Conservation (phyloP, 768 basidiomycete genomes). For the button mushroom (Agaricus bisporus) region DNA sequence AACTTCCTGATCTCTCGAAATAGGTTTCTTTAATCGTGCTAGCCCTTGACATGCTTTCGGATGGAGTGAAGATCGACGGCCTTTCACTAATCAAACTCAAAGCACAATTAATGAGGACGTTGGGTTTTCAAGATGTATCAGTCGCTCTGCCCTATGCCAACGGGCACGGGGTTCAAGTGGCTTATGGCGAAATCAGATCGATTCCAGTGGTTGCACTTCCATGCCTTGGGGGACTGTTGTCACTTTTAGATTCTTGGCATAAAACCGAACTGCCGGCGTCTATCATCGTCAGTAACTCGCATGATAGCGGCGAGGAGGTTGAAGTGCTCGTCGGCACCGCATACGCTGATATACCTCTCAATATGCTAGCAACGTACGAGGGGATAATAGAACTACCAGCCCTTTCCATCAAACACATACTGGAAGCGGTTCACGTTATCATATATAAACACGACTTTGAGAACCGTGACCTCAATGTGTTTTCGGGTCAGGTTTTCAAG, state of each 20-base stretch:
- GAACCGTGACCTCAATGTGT: slow-evolving; percentile 17
- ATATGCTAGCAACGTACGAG: slow-evolving; percentile 39
- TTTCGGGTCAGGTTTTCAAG: slow-evolving; percentile 31
- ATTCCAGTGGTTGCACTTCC: slow-evolving; percentile 41
- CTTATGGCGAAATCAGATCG: slow-evolving; percentile 40
- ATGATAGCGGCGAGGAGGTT: slow-evolving; percentile 2
- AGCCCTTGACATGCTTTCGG: slow-evolving; percentile 60
- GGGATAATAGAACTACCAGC: slow-evolving; percentile 46
- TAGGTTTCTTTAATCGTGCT: slow-evolving; percentile 55
- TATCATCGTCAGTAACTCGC: slow-evolving; percentile 20
- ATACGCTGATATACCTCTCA: slow-evolving; percentile 57
- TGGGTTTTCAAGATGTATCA: slow-evolving; percentile 52
- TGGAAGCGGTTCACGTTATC: slow-evolving; percentile 60
- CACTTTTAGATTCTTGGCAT: slow-evolving; percentile 55
- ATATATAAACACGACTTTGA: slow-evolving; percentile 75
- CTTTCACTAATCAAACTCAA: slow-evolving; percentile 58
- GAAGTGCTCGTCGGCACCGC: slow-evolving; percentile 51
- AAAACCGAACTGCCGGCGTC: slow-evolving; percentile 41
- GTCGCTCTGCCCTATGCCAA: slow-evolving; percentile 34
- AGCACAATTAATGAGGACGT: slow-evolving; percentile 36
- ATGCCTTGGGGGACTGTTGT: slow-evolving; percentile 53
- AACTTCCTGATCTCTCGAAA: neutral
- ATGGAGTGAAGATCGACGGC: slow-evolving; percentile 50
- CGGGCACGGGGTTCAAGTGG: slow-evolving; percentile 47
- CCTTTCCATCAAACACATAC: slow-evolving; percentile 48